phyloP scores from a whole-genome alignment of 192 early-diverging fungal species.

The Coemansia sp. region DNA sequence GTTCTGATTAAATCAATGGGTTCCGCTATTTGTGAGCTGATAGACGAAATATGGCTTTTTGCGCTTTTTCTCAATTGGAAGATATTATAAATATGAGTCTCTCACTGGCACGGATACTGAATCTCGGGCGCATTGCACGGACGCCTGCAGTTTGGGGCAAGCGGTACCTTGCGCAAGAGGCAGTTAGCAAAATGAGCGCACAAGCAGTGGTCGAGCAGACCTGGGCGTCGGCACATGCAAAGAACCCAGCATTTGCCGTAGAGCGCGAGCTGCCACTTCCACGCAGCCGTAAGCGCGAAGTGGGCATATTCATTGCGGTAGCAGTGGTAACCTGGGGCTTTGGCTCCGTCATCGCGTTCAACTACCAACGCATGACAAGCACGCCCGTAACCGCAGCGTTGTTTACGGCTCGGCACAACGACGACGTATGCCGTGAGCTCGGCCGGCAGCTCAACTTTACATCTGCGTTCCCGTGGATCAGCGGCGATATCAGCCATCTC shows the following conservation, averaged over 20 bases:
- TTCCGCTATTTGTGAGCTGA: not conserved
- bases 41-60: conserved; percentile 3
- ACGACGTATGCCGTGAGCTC: conserved; percentile 30
- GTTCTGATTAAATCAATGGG: too few relatives aligned
- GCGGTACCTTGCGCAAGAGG: not conserved
- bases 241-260: conserved; percentile 52
- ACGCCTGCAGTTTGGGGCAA: too few relatives aligned
- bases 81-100: conserved; percentile 8
- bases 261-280: conserved; percentile 50
- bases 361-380: conserved; percentile 57
- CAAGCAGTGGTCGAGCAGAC: conserved; percentile 14
- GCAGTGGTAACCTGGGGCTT: conserved; percentile 48
- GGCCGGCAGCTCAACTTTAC: conserved; percentile 51
- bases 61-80: not conserved
- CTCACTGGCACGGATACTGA: not conserved
- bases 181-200: conserved; percentile 13
- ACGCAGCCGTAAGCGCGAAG: conserved; percentile 49
- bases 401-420: conserved; percentile 51
- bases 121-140: conserved; percentile 3
- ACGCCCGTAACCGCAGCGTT: conserved; percentile 53
- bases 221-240: conserved; percentile 44
- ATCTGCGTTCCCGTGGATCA: conserved; percentile 55
- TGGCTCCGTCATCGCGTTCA: conserved; percentile 52
- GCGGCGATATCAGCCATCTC: conserved; percentile 52
- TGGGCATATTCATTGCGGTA: conserved; percentile 41